Conservation (phyloP, 75 land plant species). For the Cryptomeria japonica region DNA sequence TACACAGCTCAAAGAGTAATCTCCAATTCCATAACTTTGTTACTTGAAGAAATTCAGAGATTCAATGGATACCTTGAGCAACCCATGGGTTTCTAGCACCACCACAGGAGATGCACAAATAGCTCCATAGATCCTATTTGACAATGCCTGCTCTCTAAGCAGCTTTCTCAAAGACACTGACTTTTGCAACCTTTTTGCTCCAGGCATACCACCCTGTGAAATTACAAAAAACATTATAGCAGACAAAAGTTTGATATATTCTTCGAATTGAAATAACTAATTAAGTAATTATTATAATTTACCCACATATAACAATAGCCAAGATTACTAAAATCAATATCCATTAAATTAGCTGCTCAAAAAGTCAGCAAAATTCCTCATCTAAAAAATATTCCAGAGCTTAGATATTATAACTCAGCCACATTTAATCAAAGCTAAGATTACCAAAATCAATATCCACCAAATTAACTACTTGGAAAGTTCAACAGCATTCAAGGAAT, state of each 20-base stretch:
- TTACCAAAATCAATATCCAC: neutral
- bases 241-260: neutral
- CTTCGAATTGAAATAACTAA: neutral
- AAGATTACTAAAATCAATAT: neutral
- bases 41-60: neutral
- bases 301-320: neutral
- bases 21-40: neutral
- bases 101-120: constrained; percentile 66
- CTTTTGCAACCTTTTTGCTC: constrained; percentile 52
- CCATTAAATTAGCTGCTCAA: neutral
- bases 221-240: neutral
- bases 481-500: neutral
- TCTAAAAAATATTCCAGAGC: neutral
- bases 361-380: neutral
- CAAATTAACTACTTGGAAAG: neutral
- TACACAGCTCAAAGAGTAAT: neutral
- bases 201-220: constrained; percentile 72
- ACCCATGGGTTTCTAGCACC: constrained; percentile 59
- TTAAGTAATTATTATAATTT: neutral
- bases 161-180: constrained; percentile 59
- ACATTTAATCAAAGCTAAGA: neutral
- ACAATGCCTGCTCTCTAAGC: constrained; percentile 56
- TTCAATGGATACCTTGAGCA: constrained; percentile 50
- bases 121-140: constrained; percentile 66
- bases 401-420: neutral